Base-by-base conservation (phyloP, 2,329 filamentous ascomycete species). In the Xylariaceae sp. region DNA sequence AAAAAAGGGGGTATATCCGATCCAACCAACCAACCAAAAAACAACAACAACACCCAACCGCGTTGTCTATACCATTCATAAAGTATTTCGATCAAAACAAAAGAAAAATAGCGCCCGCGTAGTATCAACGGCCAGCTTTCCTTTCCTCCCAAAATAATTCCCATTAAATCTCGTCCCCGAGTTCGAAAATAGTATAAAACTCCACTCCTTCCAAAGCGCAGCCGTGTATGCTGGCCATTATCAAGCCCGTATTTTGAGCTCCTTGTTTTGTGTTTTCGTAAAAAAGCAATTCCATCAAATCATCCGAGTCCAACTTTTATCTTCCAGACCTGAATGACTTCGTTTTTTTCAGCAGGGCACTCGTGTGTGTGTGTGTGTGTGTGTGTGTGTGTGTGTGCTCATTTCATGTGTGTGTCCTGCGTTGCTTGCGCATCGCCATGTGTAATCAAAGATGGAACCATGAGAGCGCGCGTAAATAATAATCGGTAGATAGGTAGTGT, bases 1-100 rank as follows among this genome's bases (percentile, higher is more conserved):
- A 41, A 41, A 41, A 41, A 49, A 49, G 15, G 47, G 64, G 64
- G 64, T 65, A 65, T 65, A 65, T 64, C 64, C 60, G 58, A 61
- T 63, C 58, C 62, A 63, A 58, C 59, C 59, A 60, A 57, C 52
- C 30, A 57, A 59, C 54, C 17, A 18, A 60, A 63, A 30, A 30
- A 30, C 23, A 30, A 5, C 23, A 30, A 30, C 23, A 23, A 23
- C 23, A 47, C 59, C 41, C 13, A 6, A 5, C n/a, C 55, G 45
- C 50, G 47, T 60, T 48, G 47, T 65, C 62, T 65, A 65, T 64
- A 64, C 55, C 30, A 57, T 39, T 58, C 48, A 44, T n/a, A n/a
- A n/a, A n/a, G n/a, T n/a, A n/a, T 48, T 48, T 48, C 15, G 3
- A 15, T 48, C 48, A 53, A 10, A 52, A 52, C 45, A 57, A 58